Base-by-base conservation (phyloP, 768 basidiomycete genomes). In the Leccinum sublutescens region DNA sequence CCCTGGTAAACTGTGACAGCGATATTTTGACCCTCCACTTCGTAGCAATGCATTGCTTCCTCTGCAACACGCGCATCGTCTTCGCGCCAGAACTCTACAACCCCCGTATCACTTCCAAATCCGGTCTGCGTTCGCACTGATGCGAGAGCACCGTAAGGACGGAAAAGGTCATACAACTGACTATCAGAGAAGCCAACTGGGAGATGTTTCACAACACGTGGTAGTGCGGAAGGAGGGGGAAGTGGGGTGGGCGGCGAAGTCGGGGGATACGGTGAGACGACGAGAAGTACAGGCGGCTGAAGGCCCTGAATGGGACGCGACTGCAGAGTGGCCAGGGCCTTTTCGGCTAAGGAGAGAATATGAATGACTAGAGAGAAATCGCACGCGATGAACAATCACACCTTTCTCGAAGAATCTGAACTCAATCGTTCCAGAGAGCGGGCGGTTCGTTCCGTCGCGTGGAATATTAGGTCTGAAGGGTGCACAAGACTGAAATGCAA, bases 61-160 rank as follows among this genome's bases (percentile, higher is more conserved):
- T 94, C 91, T 0, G 90, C 92, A 23, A 80, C 76, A 25, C 84
- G 81, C 7, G 90, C 92, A 67, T 94, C 91, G 38, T 90, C 89
- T 71, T 94, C 93, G 57, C 87, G 83, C 89, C 90, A 93, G 71
- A 89, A 94, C 71, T 94, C 90, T 45, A 93, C 80, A 54, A 91
- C 81, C 52, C 85, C 92, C 0, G 85, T 88, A 72, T 91, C 91
- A 43, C 83, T 79, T 21, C 89, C 90, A 68, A 91, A 87, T 48
- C 86, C 85, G 14, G 89, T 85, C 54, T 87, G 88, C 6, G 85
- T 82, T 62, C 86, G 85, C 21, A 81, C 87, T 4, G 91, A 89
- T 34, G 91, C 88, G 54, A 95, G 82, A 21, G 92, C 89, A 58
- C 94, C 93, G 64, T 80, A 95, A 0, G 87, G 85, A 25, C 92